phyloP scores from a whole-genome alignment of 2,329 filamentous ascomycete genomes.

The Apiospora kogelbergensis region DNA sequence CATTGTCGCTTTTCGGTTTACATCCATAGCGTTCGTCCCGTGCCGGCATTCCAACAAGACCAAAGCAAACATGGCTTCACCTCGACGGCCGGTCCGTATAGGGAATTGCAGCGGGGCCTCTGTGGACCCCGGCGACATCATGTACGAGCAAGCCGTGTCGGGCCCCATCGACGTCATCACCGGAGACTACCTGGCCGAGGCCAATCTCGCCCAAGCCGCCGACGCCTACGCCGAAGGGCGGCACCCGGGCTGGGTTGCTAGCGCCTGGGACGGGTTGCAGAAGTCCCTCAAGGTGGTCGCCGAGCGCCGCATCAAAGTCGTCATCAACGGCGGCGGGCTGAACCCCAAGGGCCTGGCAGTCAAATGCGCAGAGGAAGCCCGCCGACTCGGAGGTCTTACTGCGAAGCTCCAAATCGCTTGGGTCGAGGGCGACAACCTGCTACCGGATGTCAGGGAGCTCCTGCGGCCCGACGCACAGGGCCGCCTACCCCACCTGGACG shows the following conservation, averaged over 20 bases:
- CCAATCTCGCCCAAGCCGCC: constrained; percentile 49
- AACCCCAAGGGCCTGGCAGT: constrained; percentile 54
- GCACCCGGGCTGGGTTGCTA: constrained; percentile 37
- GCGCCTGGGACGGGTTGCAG: constrained; percentile 31
- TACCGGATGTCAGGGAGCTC: constrained; percentile 28
- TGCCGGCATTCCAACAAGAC: too few species aligned
- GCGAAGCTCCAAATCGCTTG: constrained; percentile 26
- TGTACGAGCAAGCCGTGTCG: constrained; percentile 26
- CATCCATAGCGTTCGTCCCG: too few species aligned
- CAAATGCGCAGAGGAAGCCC: constrained; percentile 48
- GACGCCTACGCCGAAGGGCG: constrained; percentile 30
- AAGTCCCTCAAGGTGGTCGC: constrained; percentile 23
- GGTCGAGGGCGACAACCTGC: constrained; percentile 32
- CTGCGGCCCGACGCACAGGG: constrained; percentile 18
- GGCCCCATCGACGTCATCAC: constrained; percentile 41
- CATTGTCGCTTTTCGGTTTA: not conserved
- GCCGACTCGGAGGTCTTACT: constrained; percentile 17
- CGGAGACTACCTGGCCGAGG: constrained; percentile 42
- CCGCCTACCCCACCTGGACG: constrained; percentile 34
- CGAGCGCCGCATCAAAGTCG: constrained; percentile 47
- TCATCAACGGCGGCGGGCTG: constrained; percentile 54
- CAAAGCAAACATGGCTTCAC: constrained; percentile 12
- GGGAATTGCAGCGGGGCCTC: constrained; percentile 24
- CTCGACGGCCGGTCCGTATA: constrained; percentile 21
- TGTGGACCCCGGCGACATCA: constrained; percentile 22